Conservation (phyloP, 2,329 filamentous ascomycete genomes). For the Volutella citrinella region DNA sequence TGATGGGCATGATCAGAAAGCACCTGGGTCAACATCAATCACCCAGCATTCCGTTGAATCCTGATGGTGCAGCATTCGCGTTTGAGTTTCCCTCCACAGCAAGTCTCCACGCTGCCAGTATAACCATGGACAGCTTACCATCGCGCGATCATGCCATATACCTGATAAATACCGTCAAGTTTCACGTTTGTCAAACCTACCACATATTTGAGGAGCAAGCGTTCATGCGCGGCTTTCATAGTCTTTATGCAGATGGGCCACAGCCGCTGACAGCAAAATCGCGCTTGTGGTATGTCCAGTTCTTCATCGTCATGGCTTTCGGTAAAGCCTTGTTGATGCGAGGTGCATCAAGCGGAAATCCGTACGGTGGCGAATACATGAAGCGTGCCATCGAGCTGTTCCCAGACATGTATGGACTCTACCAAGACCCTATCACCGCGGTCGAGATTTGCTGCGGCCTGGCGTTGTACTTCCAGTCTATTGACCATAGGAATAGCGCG, state of each 20-base stretch:
- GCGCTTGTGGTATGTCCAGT: slow-evolving; percentile 6
- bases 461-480: slow-evolving; percentile 7
- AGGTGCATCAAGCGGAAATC: slow-evolving; percentile 1
- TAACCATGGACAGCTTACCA: slow-evolving; percentile 3
- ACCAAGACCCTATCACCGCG: slow-evolving; percentile 4
- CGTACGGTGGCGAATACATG: slow-evolving; percentile 6
- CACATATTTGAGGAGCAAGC: slow-evolving; percentile 7
- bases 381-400: slow-evolving; percentile 4
- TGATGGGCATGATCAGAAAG: too few species aligned
- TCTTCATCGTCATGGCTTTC: slow-evolving; percentile 7
- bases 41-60: too few species aligned
- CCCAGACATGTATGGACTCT: slow-evolving; percentile 4
- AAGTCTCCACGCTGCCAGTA: too few species aligned
- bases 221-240: slow-evolving; percentile 2
- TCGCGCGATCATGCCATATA: slow-evolving; percentile 9
- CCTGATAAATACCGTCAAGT: slow-evolving; percentile 9
- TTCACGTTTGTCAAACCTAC: slow-evolving; percentile 8
- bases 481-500: slow-evolving; percentile 9
- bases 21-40: too few species aligned
- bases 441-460: slow-evolving; percentile 10
- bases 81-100: too few species aligned
- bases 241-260: background rate
- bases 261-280: background rate
- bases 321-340: slow-evolving; percentile 6
- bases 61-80: too few species aligned